phyloP scores from a whole-genome alignment of 2,329 filamentous ascomycete species.

The Colletotrichum godetiae region DNA sequence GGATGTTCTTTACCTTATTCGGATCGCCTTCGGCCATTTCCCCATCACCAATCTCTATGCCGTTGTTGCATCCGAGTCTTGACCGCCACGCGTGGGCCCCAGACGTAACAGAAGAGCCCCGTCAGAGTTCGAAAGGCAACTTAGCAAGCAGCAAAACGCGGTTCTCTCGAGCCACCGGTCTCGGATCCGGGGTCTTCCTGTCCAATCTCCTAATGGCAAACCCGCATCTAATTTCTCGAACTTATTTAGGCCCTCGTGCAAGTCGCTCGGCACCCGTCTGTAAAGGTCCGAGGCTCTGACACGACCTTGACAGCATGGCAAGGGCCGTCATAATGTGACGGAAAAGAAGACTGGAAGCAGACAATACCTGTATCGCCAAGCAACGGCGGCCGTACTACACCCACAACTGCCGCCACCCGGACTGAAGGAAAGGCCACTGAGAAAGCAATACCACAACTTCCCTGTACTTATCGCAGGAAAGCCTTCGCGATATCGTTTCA shows the following conservation, averaged over 20 bases:
- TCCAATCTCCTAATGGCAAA: constrained; percentile 27
- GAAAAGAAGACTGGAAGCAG: constrained; percentile 2
- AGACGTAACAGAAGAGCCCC: neutral
- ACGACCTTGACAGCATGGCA: neutral
- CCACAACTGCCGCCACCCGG: constrained; percentile 32
- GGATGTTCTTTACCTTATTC: constrained; percentile 9
- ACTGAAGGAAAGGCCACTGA: neutral
- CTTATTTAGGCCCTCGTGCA: constrained; percentile 18
- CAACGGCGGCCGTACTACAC: constrained; percentile 14
- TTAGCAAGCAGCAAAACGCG: neutral
- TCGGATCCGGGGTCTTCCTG: constrained; percentile 18
- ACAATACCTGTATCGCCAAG: constrained; percentile 22
- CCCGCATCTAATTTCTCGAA: constrained; percentile 28
- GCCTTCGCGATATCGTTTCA: constrained; percentile 1
- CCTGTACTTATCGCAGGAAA: constrained; percentile 19
- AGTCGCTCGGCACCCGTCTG: constrained; percentile 7
- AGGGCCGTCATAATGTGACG: constrained; percentile 16
- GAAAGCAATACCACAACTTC: constrained; percentile 1
- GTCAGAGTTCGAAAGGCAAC: neutral
- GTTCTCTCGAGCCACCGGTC: constrained; percentile 12
- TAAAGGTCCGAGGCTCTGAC: constrained; percentile 17
- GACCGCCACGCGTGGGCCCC: constrained; percentile 21
- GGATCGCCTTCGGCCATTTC: constrained; percentile 2
- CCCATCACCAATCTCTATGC: constrained; percentile 22
- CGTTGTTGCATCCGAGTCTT: constrained; percentile 26